Evolutionary conservation across 805 yeast genomes (phyloP), one percentile per base, ranked within the genome.

Genomic region (Komagataella ulmi): DNA sequence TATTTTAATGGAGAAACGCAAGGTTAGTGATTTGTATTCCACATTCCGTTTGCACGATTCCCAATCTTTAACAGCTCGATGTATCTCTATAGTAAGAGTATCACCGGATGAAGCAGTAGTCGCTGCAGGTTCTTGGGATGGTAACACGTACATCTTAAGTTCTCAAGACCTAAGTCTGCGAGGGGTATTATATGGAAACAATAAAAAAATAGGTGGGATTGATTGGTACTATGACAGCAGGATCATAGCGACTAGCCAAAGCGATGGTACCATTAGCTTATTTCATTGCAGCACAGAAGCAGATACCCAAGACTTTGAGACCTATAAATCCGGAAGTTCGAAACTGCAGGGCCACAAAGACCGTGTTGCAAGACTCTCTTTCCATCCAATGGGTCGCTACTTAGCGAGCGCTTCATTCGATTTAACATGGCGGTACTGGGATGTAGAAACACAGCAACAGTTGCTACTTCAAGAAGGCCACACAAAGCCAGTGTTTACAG

Each of bases 391-490:
- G 3, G 80, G 81, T 1, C 56, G 64, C 2, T 77, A 63, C 56
- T 55, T 85, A 1, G 85, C 81, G 0, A 75, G 87, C 8, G 84
- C 95, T 0, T 89, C 97, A 0, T 83, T 75, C 59, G 97, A 91
- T 65, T 73, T 73, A 56, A 87, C 96, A 0, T 91, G 97, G 97
- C 76, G 88, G 54, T 63, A 88, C 2, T 90, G 96, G 96, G 97
- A 91, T 63, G 56, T 80, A 0, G 66, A 68, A 10, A 75, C 71
- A 3, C 63, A 65, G 14, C 61, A 61, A 30, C 80, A 80, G 51
- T 59, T 91, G 6, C 67, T 77, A 45, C 70, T 77, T 53, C 98
- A 91, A 63, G 96, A 88, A 61, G 97, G 97, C 0, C 97, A 91
- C 61, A 69, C 85, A 1, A 82, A 80, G 58, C 93, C 81, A 53